phyloP scores from a whole-genome alignment of 2,329 filamentous ascomycete species.

The Claviceps fusiformis region DNA sequence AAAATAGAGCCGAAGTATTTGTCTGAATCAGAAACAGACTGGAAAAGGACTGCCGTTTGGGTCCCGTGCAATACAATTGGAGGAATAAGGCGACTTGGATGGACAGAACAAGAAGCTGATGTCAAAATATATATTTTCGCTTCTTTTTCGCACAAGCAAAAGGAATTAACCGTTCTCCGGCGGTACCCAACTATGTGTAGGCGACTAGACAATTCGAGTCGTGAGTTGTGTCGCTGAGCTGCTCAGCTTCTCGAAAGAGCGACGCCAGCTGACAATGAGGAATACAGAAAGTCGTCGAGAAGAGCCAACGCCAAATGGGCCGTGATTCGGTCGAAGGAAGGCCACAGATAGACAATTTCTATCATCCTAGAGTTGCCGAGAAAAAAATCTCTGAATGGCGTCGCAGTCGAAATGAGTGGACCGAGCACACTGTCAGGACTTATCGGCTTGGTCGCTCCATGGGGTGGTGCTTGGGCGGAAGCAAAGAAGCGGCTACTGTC shows the following conservation, averaged over 20 bases:
- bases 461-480: background rate
- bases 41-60: background rate
- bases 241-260: background rate
- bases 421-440: background rate
- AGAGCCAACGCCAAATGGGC: background rate
- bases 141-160: background rate
- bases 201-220: background rate
- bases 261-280: background rate
- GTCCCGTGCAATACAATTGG: background rate
- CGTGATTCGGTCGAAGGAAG: background rate
- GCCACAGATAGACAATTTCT: background rate
- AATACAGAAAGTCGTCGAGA: background rate
- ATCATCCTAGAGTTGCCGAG: background rate
- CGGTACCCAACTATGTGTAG: background rate
- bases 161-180: background rate
- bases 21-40: background rate
- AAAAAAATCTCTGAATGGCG: no score
- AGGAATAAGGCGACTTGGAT: background rate
- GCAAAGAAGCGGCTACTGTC: background rate
- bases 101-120: background rate
- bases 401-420: background rate
- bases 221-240: background rate
- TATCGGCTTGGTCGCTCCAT: background rate
- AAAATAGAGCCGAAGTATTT: background rate
- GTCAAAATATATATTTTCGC: background rate